Evolutionary conservation across 2,329 filamentous ascomycete species (phyloP), one percentile per base, ranked within the genome.

Genomic region (Stagonosporopsis cucurbitacearum): DNA sequence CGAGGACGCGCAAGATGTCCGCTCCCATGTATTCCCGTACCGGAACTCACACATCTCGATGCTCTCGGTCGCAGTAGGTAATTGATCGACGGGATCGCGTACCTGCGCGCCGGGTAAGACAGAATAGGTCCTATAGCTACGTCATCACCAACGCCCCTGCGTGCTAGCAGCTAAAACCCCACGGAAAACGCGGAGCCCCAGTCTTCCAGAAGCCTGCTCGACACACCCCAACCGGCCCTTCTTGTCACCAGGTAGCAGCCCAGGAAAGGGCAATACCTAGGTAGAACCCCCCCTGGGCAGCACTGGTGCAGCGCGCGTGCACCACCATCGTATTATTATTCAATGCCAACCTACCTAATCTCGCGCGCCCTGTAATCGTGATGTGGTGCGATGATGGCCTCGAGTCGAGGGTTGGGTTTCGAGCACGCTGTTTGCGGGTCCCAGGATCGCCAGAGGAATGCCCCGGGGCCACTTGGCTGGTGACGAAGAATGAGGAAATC

Each of bases 51-150:
- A 37, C 13, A 43, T 54, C 28, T 44, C 44, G n/a, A 40, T 44
- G 26, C 7, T 20, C 28, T 43, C 30, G n/a, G 15, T 43, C 25
- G 40, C 26, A 30, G 44, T 22, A n/a, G 23, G 44, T 22, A n/a
- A 40, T 25, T 22, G 37, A 56, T 56, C 53, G 42, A 33, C 47
- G 9, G 20, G n/a, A n/a, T n/a, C 26, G 52, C 52, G 52, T 55
- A 56, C 42, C 53, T 56, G 53, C 42, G 47, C 42, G 22, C 4
- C 33, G 19, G 47, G 47, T 17, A 22, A 7, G n/a, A n/a, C n/a
- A n/a, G n/a, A n/a, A n/a, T n/a, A n/a, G n/a, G n/a, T n/a, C n/a
- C n/a, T n/a, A 15, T 4, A 33, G 12, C 4, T 51, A 51, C 53
- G 48, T 56, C 53, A 56, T 47, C 9, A 2, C 2, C 30, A 33